Evolutionary conservation across 345 rosid species (phyloP).

Genomic region (Clarkia xantiana): DNA sequence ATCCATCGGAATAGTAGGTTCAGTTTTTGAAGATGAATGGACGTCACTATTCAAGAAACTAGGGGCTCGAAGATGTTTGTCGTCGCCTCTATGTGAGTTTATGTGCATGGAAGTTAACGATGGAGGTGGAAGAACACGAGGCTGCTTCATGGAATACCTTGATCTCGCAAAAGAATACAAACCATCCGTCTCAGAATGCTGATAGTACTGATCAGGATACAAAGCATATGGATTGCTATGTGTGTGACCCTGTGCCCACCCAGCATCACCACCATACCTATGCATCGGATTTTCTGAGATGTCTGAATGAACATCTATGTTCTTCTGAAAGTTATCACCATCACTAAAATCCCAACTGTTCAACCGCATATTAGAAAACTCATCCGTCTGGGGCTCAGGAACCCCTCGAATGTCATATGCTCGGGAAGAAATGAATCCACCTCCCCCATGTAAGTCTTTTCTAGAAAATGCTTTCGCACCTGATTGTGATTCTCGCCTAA

Average conservation of each 20-base stretch:
- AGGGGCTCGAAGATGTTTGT: constrained; percentile 45
- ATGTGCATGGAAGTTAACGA: constrained; percentile 49
- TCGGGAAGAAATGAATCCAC: constrained; percentile 35
- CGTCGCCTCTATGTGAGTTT: constrained; percentile 32
- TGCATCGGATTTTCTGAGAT: constrained; percentile 51
- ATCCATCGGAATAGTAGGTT: constrained; percentile 26
- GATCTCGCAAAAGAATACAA: constrained; percentile 64
- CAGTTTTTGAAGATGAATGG: constrained; percentile 29
- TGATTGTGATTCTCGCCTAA: constrained; percentile 32
- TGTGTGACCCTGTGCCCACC: constrained; percentile 51
- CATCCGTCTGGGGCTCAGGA: constrained; percentile 44
- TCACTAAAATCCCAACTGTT: constrained; percentile 67
- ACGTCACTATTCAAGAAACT: constrained; percentile 28
- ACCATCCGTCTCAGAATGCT: constrained; percentile 51
- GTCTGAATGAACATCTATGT: constrained; percentile 48
- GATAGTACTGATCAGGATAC: constrained; percentile 43
- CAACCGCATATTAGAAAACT: constrained; percentile 24
- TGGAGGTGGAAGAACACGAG: constrained; percentile 88
- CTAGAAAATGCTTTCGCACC: constrained; percentile 36
- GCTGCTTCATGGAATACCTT: constrained; percentile 73
- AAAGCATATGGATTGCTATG: constrained; percentile 38
- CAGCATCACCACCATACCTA: constrained; percentile 51
- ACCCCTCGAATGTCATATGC: constrained; percentile 39
- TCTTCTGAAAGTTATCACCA: constrained; percentile 50
- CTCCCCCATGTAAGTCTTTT: constrained; percentile 48